Conservation (phyloP, 345 rosid species). For the Euphorbia lathyris region DNA sequence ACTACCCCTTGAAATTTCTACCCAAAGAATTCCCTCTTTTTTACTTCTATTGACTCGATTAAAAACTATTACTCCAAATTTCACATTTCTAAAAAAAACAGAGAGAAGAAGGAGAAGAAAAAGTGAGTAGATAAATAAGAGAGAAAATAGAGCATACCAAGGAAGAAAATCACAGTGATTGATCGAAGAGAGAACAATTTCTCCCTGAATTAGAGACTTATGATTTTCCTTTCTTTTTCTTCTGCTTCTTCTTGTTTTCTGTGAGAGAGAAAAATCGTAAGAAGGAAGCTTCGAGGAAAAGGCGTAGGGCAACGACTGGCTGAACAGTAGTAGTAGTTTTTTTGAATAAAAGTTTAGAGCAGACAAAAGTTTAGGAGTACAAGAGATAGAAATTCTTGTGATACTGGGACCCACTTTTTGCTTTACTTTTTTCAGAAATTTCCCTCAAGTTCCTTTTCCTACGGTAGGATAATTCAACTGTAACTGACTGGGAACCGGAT, state of each 20-base stretch:
- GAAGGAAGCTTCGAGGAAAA: conserved; percentile 19
- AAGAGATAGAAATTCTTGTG: background rate
- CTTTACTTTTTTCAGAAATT: background rate
- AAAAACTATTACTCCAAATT: background rate
- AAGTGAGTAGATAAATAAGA: background rate
- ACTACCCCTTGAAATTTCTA: background rate
- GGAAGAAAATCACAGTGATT: background rate
- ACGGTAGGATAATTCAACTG: no score
- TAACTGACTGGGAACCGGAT: no score
- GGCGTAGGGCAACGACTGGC: background rate
- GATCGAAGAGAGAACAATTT: background rate
- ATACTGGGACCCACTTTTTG: conserved; percentile 1
- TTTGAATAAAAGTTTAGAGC: background rate
- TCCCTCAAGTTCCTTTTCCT: background rate
- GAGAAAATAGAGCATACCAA: background rate
- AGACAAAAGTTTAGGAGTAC: background rate
- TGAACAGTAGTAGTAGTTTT: background rate
- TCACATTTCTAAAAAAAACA: background rate
- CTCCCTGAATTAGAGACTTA: background rate
- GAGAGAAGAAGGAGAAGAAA: background rate
- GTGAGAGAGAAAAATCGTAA: background rate
- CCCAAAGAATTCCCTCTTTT: background rate
- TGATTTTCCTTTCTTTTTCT: background rate
- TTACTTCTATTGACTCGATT: background rate
- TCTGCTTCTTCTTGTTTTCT: background rate